These are phyloP conservation scores for Pythium biforme DNA, from an alignment of 352 stramenopile genomes.

Conservation along the genomic window DNA sequence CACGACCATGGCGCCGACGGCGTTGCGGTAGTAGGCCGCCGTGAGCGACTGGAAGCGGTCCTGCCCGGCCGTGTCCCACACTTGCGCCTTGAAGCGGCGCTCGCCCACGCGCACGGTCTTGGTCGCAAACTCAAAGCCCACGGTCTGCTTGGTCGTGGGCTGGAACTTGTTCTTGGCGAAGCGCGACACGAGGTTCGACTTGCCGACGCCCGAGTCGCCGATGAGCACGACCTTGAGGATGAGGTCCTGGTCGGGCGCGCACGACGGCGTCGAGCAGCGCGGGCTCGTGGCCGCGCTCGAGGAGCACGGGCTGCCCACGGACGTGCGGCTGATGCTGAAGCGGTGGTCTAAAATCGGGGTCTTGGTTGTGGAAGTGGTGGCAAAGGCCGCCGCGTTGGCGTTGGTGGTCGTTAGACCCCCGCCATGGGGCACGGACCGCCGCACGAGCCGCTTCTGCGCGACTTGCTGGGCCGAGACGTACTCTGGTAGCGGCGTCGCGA, in stretches of 20 bases:
- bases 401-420: background rate
- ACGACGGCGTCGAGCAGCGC: slow-evolving; percentile 37
- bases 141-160: slow-evolving; percentile 70
- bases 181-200: slow-evolving; percentile 85
- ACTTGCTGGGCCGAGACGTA: slow-evolving; percentile 70
- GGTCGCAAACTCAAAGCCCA: slow-evolving; percentile 88
- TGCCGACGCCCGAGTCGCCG: slow-evolving; percentile 85
- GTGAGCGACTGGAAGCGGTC: slow-evolving; percentile 92
- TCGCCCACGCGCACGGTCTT: slow-evolving; percentile 85
- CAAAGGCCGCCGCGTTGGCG: slow-evolving; percentile 17
- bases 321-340: slow-evolving; percentile 33
- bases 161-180: slow-evolving; percentile 91
- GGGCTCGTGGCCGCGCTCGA: slow-evolving; percentile 50
- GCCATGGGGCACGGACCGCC: slow-evolving; percentile 3
- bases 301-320: slow-evolving; percentile 30
- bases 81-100: slow-evolving; percentile 83
- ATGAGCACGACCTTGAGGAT: slow-evolving; percentile 90
- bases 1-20: slow-evolving; percentile 89
- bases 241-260: slow-evolving; percentile 39
- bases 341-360: slow-evolving; percentile 29
- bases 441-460: slow-evolving; percentile 46
- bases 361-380: slow-evolving; percentile 22
- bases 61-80: slow-evolving; percentile 88
- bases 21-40: slow-evolving; percentile 90
- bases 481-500: slow-evolving; percentile 40